Base-by-base conservation (phyloP, 805 yeast genomes). In the Teunomyces aglyptinius region DNA sequence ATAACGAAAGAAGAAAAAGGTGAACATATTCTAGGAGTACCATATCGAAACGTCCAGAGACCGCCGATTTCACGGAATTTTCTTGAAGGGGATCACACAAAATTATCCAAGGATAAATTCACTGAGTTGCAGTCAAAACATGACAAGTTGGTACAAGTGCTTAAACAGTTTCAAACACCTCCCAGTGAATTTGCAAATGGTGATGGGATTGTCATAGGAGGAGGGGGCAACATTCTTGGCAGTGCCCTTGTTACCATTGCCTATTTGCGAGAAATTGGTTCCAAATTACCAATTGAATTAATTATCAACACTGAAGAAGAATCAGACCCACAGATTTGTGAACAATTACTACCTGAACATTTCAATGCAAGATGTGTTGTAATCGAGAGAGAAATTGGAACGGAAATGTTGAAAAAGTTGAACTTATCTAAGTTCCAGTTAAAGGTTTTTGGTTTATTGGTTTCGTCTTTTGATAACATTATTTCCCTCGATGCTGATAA, bases 171-270 rank as follows among this genome's bases (percentile, higher is more conserved):
- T 20, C 51, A 60, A 11, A 47, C 52, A 2, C 70, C 71, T 4
- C 59, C 66, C 4, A 31, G 45, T 8, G 55, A 56, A n/a, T 48
- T 65, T 20, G 58, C 54, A 15, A 45, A 49, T 2, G 73, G 73
- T 5, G 57, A 60, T 13, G 75, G 75, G 6, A 67, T 70, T 26
- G 68, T 68, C 6, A 56, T 70, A n/a, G 58, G 62, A 22, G 65
- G 65, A 6, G 64, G 66, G 6, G 61, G 63, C 6, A 47, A 50
- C 13, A 54, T 56, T 44, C 46, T 68, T 18, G 63, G 63, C 3
- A 56, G 62, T 1, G 68, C 70, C 1, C 51, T 70, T 28, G 59
- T 67, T 1, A 53, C 58, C 18, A 52, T 68, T 10, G 57, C 57
- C 2, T 71, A 67, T 41, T 40, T 68, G 6, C 51, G 71, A 42